Base-by-base conservation (phyloP, 1,284 basidiomycete genomes). In the Leccinum pachyderme region DNA sequence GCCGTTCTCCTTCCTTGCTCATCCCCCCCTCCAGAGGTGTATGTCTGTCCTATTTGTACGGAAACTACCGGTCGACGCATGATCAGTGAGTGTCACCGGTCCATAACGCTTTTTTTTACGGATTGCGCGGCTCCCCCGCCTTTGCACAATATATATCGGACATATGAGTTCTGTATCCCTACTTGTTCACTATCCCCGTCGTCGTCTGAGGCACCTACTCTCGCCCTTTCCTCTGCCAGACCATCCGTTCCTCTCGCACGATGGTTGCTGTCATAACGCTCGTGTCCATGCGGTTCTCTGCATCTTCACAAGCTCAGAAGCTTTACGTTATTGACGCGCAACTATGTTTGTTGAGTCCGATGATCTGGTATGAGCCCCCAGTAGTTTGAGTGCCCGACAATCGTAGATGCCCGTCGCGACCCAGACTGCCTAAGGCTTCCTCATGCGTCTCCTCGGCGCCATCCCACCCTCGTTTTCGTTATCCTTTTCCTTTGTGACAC, bases 81-180 rank as follows among this genome's bases (percentile, higher is more conserved):
- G 72, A 81, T 86, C 73, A 85, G 90, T 92, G 88, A 91, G 90
- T 91, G 72, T 77, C 69, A 66, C 65, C 57, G 71, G 71, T 69
- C 63, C 66, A 60, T 59, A 59, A 62, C 65, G 66, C 59, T 61
- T 68, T 72, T 68, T 72, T 68, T 73, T 64, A 65, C 64, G 64
- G 70, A 66, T 67, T 69, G 71, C 67, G 67, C 70, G 65, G 66
- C 58, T 55, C 62, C 65, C 64, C 67, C 69, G 59, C 63, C 61
- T 60, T 62, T 66, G 68, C 68, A 67, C 64, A 63, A 73, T 75
- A 58, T 75, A 69, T 58, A 71, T 69, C 63, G 63, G 71, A 69
- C 68, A 62, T 66, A 69, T 72, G 53, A 69, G 65, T 72, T 59
- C 57, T 69, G 68, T 72, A 68, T 52, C 64, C 60, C 65, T 62